phyloP scores from a whole-genome alignment of 805 yeast genomes.

The Candida bentonensis region DNA sequence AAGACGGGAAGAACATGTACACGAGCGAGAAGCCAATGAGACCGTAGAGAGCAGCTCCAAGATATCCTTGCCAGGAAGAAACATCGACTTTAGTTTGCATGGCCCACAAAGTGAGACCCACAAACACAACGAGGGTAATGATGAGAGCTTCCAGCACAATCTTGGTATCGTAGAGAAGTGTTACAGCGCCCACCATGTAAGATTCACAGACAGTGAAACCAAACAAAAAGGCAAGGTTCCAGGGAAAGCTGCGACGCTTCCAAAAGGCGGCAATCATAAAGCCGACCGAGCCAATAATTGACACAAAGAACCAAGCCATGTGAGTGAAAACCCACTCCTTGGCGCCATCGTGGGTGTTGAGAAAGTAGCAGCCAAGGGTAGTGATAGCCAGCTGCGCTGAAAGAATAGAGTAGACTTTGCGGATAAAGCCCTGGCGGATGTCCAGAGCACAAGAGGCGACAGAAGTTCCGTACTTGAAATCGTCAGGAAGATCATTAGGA shows the following conservation, averaged over 20 bases:
- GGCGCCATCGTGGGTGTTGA: slow-evolving; percentile 31
- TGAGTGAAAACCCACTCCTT: slow-evolving; percentile 43
- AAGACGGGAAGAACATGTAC: slow-evolving; percentile 50
- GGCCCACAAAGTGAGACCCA: slow-evolving; percentile 68
- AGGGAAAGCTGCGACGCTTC: slow-evolving; percentile 56
- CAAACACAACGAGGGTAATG: slow-evolving; percentile 54
- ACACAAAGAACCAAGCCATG: slow-evolving; percentile 43
- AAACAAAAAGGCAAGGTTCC: slow-evolving; percentile 42
- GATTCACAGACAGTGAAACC: slow-evolving; percentile 67
- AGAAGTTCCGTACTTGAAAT: slow-evolving; percentile 66
- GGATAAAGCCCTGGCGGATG: slow-evolving; percentile 58
- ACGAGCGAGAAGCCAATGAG: slow-evolving; percentile 61
- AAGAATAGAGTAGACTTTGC: slow-evolving; percentile 66
- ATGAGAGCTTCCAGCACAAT: slow-evolving; percentile 58
- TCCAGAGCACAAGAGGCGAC: slow-evolving; percentile 69
- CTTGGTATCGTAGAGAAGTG: slow-evolving; percentile 47
- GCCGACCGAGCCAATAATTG: slow-evolving; percentile 46
- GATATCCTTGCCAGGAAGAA: slow-evolving; percentile 48
- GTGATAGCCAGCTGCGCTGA: slow-evolving; percentile 52
- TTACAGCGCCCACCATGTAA: slow-evolving; percentile 52
- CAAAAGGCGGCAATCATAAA: slow-evolving; percentile 49
- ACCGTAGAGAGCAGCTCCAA: slow-evolving; percentile 45
- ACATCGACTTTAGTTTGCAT: slow-evolving; percentile 67
- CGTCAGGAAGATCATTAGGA: slow-evolving; percentile 29
- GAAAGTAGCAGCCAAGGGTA: slow-evolving; percentile 38